Conservation (phyloP, 2,329 filamentous ascomycete species). For the Ascochyta fabae region DNA sequence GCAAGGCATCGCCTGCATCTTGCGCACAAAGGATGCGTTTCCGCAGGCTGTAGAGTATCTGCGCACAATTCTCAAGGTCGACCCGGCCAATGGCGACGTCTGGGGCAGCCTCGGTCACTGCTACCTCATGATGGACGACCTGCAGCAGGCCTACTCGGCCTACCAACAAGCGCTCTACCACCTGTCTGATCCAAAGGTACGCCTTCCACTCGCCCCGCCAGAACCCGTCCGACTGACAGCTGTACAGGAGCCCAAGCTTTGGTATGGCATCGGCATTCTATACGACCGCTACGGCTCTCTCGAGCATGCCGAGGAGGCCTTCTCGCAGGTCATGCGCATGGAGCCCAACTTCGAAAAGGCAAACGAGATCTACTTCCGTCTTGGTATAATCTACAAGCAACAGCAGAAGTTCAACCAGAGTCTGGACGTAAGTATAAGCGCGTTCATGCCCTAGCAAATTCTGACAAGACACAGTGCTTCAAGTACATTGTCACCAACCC, state of each 20-base stretch:
- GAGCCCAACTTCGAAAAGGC: constrained; percentile 97
- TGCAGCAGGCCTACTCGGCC: constrained; percentile 94
- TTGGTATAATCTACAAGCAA: constrained; percentile 99
- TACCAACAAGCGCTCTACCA: constrained; percentile 97
- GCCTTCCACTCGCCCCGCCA: not conserved
- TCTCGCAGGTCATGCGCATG: constrained; percentile 99
- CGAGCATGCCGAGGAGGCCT: constrained; percentile 96
- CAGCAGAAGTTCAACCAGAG: constrained; percentile 93
- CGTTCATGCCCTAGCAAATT: not conserved
- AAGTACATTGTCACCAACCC: constrained; percentile 96
- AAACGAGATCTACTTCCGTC: constrained; percentile 97
- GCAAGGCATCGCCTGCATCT: constrained; percentile 90
- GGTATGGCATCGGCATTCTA: constrained; percentile 98
- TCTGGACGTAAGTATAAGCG: constrained; percentile 72
- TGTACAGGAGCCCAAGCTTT: constrained; percentile 85
- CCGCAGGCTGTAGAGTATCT: constrained; percentile 93
- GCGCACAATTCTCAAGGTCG: constrained; percentile 87
- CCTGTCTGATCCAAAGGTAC: constrained; percentile 87
- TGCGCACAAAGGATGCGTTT: constrained; percentile 91
- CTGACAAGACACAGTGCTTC: constrained; percentile 76
- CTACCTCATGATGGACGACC: constrained; percentile 97
- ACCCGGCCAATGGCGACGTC: constrained; percentile 87
- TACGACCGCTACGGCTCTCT: constrained; percentile 96
- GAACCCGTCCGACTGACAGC: constrained; percentile 8
- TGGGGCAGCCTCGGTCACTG: constrained; percentile 98